Conservation (phyloP, 192 early-diverging fungal genomes). For the Phycomyces blakesleeanus region DNA sequence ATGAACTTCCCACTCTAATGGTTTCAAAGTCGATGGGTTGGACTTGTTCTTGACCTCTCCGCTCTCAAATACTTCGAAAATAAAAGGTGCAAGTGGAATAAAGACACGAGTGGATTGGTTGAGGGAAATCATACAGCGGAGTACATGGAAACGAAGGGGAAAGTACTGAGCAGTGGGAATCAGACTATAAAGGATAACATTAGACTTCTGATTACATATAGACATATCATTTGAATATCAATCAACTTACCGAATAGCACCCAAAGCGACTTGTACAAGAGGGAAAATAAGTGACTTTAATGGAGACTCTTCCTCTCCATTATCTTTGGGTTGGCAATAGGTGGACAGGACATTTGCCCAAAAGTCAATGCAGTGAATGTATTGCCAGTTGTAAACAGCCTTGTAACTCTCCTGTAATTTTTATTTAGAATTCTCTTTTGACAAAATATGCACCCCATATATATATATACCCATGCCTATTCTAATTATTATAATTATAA, state of each 20-base stretch:
- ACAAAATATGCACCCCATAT: constrained; percentile 3
- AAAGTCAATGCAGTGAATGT: constrained; percentile 85
- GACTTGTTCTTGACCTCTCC: constrained; percentile 69
- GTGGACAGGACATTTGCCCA: constrained; percentile 83
- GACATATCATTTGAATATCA: too few relatives aligned
- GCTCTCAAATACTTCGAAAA: constrained; percentile 81
- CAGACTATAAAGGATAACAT: constrained; percentile 62
- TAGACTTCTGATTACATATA: too few relatives aligned
- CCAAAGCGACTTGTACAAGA: constrained; percentile 74
- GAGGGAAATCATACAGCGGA: constrained; percentile 70
- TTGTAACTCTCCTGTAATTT: constrained; percentile 73
- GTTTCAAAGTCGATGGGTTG: constrained; percentile 79
- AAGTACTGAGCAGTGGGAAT: constrained; percentile 89
- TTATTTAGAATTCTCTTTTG: too few relatives aligned
- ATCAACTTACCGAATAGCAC: constrained; percentile 50
- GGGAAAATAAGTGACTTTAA: constrained; percentile 84
- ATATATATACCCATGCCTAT: too few relatives aligned
- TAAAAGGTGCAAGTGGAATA: constrained; percentile 79
- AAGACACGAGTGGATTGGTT: constrained; percentile 68
- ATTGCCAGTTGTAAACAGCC: constrained; percentile 97
- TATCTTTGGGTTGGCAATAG: constrained; percentile 54
- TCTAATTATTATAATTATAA: background rate
- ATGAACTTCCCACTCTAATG: constrained; percentile 70
- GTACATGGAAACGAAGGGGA: constrained; percentile 87
- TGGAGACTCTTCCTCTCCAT: constrained; percentile 47